Evolutionary conservation across 306 rosid genomes (phyloP), one percentile per base, ranked within the genome.

Genomic region (Trifolium subterraneum): DNA sequence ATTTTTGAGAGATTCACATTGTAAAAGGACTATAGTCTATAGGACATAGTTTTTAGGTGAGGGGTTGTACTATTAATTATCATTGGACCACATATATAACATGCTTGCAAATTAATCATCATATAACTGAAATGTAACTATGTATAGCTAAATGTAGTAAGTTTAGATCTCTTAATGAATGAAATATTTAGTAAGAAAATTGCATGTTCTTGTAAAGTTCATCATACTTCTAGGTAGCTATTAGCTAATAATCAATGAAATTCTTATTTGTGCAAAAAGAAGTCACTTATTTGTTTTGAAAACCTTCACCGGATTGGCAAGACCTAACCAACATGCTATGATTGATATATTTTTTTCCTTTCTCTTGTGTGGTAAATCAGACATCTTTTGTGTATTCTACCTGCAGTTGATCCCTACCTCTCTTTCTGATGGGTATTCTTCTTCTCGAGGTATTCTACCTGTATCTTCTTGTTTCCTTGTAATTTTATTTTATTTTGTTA

Each of bases 51-150:
- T 60, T 60, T 58, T 77, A 22, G 78, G 71, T 20, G 22, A 45
- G 38, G 73, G 70, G 20, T 36, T 71, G 45, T 50, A 54, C 68
- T 58, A 33, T 77, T 23, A 6, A 58, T 60, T 64, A 65, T 71
- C 79, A 80, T 52, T 65, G 89, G 78, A 79, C 83, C 83, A 82
- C 80, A 69, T 36, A 7, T 36, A 36, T 78, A 42, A 23, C 72
- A 67, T 78, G 70, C 74, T 23, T 41, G 72, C 44, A 81, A 64
- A 56, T 44, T 56, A 80, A 84, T 75, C 70, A 84, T 75, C 70
- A 54, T 48, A 67, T 19, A 18, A 18, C 16, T 15, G 14, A 63
- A 59, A 41, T 35, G 42, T 41, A 33, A 29, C 22, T 27, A 47
- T 64, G 16, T 22, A 20, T 63, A 59, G 56, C 79, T 60, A 42